Conservation (phyloP, 192 early-diverging fungal species). For the Backusella mclennaniae region DNA sequence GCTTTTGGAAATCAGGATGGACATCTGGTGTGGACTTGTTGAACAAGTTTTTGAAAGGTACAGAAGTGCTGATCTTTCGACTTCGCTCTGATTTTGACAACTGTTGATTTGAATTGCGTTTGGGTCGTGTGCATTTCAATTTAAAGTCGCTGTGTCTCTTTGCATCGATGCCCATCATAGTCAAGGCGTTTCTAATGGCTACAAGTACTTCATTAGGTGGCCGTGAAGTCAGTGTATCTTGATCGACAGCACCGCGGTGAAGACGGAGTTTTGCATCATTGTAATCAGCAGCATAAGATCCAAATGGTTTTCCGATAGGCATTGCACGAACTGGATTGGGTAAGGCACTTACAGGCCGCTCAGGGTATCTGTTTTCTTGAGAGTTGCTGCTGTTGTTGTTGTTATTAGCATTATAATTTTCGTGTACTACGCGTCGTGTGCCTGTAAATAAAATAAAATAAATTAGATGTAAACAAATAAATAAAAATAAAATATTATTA, state of each 20-base stretch:
- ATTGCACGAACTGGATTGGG: conserved; percentile 13
- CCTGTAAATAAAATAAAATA: background rate
- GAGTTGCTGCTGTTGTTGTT: background rate
- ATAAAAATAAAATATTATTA: background rate
- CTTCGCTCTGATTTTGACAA: background rate
- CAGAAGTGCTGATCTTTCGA: background rate
- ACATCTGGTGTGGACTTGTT: background rate
- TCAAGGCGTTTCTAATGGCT: conserved; percentile 57
- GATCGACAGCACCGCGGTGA: conserved; percentile 72
- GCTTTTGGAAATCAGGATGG: background rate
- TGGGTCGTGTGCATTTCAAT: conserved; percentile 50
- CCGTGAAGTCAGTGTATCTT: conserved; percentile 63
- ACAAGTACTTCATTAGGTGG: conserved; percentile 69
- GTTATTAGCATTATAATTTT: background rate
- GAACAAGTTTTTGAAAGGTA: conserved; percentile 4
- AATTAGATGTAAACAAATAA: background rate
- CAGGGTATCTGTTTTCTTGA: background rate
- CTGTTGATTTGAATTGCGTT: conserved; percentile 29
- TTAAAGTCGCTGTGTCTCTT: conserved; percentile 55
- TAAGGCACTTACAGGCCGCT: background rate
- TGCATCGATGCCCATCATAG: conserved; percentile 53
- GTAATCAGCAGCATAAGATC: conserved; percentile 20
- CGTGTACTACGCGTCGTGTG: background rate
- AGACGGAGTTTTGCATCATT: conserved; percentile 56
- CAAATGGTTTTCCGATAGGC: conserved; percentile 16